Base-by-base conservation (phyloP, 495 filamentous ascomycete species). In the Xylona heveae region DNA sequence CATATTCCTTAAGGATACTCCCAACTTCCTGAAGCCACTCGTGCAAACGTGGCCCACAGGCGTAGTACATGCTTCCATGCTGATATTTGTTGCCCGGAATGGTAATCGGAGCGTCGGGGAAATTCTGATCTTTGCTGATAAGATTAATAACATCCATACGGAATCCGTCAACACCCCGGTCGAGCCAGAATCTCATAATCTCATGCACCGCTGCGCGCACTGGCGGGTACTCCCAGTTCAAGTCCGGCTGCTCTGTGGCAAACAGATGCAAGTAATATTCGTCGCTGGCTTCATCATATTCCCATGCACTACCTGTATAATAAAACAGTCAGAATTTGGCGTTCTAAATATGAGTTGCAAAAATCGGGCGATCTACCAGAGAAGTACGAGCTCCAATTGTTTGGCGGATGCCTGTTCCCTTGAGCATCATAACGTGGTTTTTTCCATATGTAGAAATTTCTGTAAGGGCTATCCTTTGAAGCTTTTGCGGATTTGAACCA, bases 391-490 rank as follows among this genome's bases (percentile, higher is more conserved):
- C 55, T 50, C 72, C 74, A 81, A 38, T 81, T 79, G 35, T 73
- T 79, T 1, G 75, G 75, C 14, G 75, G 73, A 14, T 64, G 51
- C 0, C 70, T 53, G 5, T 62, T 64, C 2, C 75, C 76, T 24
- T 68, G 41, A 24, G 54, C 50, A 38, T 64, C 66, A 37, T 64
- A 66, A 24, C 54, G 59, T 0, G 70, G 52, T 7, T 62, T 59
- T 40, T 62, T 68, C 76, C 75, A 80, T 40, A 81, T 65, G 42
- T 82, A 81, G 65, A 68, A 81, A 43, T 78, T 61, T 1, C 68
- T 53, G 44, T 74, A 78, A 23, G 64, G 50, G 37, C 58, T 71
- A 31, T 63, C 53, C 38, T 58, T 71, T 12, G 64, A 69, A 12
- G 58, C 62, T 28, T 67, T 55, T 5, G 72, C 73, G 32, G 77